Conservation (phyloP, 768 basidiomycete genomes). For the Tylopilus subfusipes region DNA sequence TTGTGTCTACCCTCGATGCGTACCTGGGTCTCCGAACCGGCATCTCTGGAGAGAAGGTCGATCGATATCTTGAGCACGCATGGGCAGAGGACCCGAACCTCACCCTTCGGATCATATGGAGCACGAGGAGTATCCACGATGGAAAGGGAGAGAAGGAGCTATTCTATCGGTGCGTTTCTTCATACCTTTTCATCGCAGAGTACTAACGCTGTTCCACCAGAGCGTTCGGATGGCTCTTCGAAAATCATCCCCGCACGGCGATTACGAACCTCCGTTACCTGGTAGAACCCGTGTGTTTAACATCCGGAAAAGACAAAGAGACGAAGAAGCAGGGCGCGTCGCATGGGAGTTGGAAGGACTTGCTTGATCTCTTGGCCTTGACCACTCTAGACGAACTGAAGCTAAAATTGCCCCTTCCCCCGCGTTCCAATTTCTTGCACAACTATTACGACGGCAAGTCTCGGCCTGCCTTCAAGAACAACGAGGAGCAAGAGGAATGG, state of each 20-base stretch:
- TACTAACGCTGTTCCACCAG: constrained; percentile 21
- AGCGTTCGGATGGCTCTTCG: constrained; percentile 65
- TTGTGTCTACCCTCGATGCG: constrained; percentile 52
- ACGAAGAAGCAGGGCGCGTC: constrained; percentile 12
- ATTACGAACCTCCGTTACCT: constrained; percentile 56
- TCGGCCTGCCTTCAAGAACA: constrained; percentile 25
- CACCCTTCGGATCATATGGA: constrained; percentile 69
- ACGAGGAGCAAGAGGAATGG: constrained; percentile 25
- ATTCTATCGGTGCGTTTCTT: constrained; percentile 49
- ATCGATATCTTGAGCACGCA: constrained; percentile 40
- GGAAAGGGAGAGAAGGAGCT: constrained; percentile 58
- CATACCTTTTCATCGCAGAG: neutral
- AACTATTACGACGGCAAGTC: constrained; percentile 13
- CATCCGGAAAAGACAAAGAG: neutral
- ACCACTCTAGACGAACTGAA: constrained; percentile 51
- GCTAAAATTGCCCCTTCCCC: neutral
- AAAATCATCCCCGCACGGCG: constrained; percentile 66
- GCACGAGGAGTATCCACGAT: constrained; percentile 52
- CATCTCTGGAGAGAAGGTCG: constrained; percentile 22
- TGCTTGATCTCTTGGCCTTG: constrained; percentile 64
- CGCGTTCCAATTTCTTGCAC: constrained; percentile 25
- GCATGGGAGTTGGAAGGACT: constrained; percentile 77
- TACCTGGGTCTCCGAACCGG: constrained; percentile 43
- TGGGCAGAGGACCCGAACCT: constrained; percentile 57
- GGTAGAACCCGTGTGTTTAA: constrained; percentile 48